Evolutionary conservation across 768 basidiomycete species (phyloP).

Genomic region (Tylopilus rubrobrunneus): DNA sequence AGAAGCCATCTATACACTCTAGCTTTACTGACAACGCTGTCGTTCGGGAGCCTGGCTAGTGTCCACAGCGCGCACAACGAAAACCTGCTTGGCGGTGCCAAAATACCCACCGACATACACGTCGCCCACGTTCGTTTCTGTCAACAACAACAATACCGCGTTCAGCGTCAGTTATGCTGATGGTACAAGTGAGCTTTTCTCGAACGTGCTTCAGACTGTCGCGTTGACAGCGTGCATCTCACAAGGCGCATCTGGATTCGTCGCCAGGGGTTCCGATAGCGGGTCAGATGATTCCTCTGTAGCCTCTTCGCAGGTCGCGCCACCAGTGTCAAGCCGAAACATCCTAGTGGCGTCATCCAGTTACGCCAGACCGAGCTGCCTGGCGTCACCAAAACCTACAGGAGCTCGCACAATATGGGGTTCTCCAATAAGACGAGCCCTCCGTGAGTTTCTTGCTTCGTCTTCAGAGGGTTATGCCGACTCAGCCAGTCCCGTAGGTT

Average conservation of each 20-base stretch:
- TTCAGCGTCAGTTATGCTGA: constrained; percentile 67
- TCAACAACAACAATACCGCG: constrained; percentile 57
- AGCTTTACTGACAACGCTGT: not conserved
- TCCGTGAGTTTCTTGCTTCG: constrained; percentile 14
- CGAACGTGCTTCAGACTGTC: not conserved
- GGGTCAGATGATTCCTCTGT: too few species aligned
- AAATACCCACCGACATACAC: constrained; percentile 64
- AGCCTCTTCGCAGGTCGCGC: constrained; percentile 16
- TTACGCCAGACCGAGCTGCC: constrained; percentile 28
- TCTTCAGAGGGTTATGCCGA: not conserved
- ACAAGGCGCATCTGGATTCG: constrained; percentile 64
- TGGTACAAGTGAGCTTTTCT: constrained; percentile 51
- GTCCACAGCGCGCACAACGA: constrained; percentile 57
- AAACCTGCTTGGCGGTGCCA: constrained; percentile 56
- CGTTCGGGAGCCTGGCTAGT: constrained; percentile 56
- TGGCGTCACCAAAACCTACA: constrained; percentile 32
- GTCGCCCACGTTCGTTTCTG: constrained; percentile 59
- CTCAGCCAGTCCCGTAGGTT: constrained; percentile 7
- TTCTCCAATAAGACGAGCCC: constrained; percentile 16
- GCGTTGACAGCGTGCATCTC: constrained; percentile 1
- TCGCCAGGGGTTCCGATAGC: too few species aligned
- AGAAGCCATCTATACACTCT: not conserved
- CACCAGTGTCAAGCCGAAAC: constrained; percentile 18
- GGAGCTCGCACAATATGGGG: constrained; percentile 22
- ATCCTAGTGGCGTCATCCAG: constrained; percentile 20